Percentiles rank a stretch among this genome's conserved stretches.
Evolutionary conservation across 2,329 filamentous ascomycete genomes (phyloP).

Genomic region (Ciborinia camelliae): DNA sequence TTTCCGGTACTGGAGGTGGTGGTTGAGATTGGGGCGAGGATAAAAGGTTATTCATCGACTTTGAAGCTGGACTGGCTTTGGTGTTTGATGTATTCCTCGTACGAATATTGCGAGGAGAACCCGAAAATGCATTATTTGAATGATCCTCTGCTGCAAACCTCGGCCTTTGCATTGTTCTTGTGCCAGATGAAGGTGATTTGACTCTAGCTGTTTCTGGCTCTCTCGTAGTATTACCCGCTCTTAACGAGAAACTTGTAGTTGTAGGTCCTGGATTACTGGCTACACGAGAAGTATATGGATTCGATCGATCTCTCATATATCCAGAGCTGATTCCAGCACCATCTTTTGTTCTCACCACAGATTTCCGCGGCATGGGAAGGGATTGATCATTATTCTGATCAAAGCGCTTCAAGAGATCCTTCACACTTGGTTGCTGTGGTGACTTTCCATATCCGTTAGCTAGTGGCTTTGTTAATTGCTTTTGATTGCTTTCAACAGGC

Average conservation of each 20-base stretch:
- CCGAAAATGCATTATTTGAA: constrained; percentile 55
- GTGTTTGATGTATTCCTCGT: constrained; percentile 43
- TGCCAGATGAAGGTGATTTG: constrained; percentile 27
- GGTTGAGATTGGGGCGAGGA: constrained; percentile 35
- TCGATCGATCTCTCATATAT: constrained; percentile 32
- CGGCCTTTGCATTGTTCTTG: constrained; percentile 42
- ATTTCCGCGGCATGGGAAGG: constrained; percentile 38
- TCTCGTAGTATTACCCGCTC: constrained; percentile 27
- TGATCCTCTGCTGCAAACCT: constrained; percentile 50
- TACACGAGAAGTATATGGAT: constrained; percentile 33
- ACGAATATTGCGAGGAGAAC: constrained; percentile 57
- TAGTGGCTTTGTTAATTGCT: constrained; percentile 28
- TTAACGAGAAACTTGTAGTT: constrained; percentile 19
- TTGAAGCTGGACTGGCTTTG: constrained; percentile 41
- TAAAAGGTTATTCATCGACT: constrained; percentile 45
- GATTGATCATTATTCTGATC: constrained; percentile 55
- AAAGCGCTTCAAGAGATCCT: constrained; percentile 76
- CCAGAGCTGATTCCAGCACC: constrained; percentile 20
- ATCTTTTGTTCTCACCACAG: constrained; percentile 27
- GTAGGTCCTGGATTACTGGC: constrained; percentile 24
- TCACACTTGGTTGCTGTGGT: constrained; percentile 58
- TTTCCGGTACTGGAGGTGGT: constrained; percentile 34
- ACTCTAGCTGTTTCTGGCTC: constrained; percentile 23
- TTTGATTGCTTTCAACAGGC: constrained; percentile 45
- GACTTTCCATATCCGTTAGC: constrained; percentile 29